Conservation (phyloP, 805 yeast species). For the Peterozyma xylosa region DNA sequence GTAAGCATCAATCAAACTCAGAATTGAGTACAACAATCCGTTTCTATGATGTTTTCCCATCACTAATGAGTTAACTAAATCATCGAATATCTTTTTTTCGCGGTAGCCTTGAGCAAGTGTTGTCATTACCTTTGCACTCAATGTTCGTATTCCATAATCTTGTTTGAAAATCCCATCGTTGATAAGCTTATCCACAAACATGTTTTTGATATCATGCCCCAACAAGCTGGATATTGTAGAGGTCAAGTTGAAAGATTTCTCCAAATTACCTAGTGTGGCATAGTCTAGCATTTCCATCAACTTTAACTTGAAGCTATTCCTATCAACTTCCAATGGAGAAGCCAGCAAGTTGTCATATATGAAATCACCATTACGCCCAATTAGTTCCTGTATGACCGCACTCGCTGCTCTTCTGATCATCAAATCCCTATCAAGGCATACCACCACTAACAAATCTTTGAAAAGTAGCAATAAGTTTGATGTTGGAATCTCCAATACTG, state of each 20-base stretch:
- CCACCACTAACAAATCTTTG: conserved; percentile 36
- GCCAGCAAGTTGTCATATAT: conserved; percentile 18
- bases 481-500: conserved; percentile 10
- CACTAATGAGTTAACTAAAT: too few relatives aligned
- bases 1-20: too few relatives aligned
- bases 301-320: conserved; percentile 31
- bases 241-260: conserved; percentile 26
- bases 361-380: conserved; percentile 62
- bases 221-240: conserved; percentile 9
- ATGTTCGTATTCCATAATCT: conserved; percentile 33
- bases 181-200: conserved; percentile 24
- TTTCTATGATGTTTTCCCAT: too few relatives aligned
- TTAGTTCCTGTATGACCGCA: conserved; percentile 80
- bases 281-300: conserved; percentile 57
- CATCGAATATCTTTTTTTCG: too few relatives aligned
- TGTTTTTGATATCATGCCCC: conserved; percentile 11
- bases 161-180: conserved; percentile 23
- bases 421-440: conserved; percentile 68
- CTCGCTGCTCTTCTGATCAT: conserved; percentile 73
- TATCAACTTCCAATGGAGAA: conserved; percentile 4
- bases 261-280: conserved; percentile 34
- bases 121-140: conserved; percentile 23
- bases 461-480: conserved; percentile 16
- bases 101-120: too few relatives aligned
- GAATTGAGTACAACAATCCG: too few relatives aligned